Percentiles rank a stretch among this genome's conserved stretches.
phyloP scores from a whole-genome alignment of 139 green algal genomes.

The Chlamydomonas urium region DNA sequence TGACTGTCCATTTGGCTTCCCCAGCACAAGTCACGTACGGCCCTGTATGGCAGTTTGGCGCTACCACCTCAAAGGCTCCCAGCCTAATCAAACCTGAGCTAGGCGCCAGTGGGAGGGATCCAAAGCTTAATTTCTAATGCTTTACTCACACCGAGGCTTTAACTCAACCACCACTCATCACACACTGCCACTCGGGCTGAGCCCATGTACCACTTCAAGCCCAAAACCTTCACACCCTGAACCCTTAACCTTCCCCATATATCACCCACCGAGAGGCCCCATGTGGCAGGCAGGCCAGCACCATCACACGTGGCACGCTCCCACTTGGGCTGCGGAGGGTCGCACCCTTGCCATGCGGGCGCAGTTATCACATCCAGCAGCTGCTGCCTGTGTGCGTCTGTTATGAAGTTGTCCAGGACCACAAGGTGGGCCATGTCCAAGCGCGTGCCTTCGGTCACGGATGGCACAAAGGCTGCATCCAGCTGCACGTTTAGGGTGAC shows the following conservation, averaged over 20 bases:
- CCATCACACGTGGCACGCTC: conserved; percentile 15
- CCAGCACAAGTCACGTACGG: not conserved
- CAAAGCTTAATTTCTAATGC: too few species aligned
- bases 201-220: too few species aligned
- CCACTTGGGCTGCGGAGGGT: conserved; percentile 1
- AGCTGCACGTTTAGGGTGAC: conserved; percentile 56
- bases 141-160: too few species aligned
- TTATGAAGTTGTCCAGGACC: conserved; percentile 28
- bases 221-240: too few species aligned
- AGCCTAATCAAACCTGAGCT: too few species aligned
- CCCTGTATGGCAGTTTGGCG: too few species aligned
- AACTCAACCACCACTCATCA: too few species aligned
- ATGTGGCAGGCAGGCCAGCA: conserved; percentile 7
- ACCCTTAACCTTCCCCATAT: too few species aligned
- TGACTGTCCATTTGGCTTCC: not conserved
- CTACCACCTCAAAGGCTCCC: too few species aligned
- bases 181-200: too few species aligned
- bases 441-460: conserved; percentile 16
- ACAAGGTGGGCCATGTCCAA: conserved; percentile 33
- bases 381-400: not conserved
- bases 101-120: too few species aligned
- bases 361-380: conserved; percentile 3
- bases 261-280: conserved; percentile 14
- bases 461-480: conserved; percentile 71
- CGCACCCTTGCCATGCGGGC: not conserved